phyloP scores from a whole-genome alignment of 2,329 filamentous ascomycete genomes.

The Phaeosphaeriaceae sp. region DNA sequence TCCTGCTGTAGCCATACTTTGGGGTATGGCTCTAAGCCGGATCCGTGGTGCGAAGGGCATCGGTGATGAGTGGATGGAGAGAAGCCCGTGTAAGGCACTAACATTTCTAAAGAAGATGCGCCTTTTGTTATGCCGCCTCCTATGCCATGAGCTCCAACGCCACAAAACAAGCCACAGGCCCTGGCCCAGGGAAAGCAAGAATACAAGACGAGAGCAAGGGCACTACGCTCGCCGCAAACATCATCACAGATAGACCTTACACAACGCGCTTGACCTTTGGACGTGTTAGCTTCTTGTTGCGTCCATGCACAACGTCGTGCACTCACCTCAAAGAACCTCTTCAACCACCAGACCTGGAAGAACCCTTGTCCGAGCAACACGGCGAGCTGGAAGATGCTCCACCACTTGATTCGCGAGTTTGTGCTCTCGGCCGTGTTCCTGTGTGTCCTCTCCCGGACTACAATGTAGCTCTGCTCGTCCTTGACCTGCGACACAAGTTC shows the following conservation, averaged over 20 bases:
- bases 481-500: constrained; percentile 91
- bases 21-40: no score
- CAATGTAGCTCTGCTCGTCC: constrained; percentile 97
- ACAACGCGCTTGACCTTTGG: constrained; percentile 44
- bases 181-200: neutral
- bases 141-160: constrained; percentile 26
- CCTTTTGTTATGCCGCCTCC: constrained; percentile 8
- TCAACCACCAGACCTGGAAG: constrained; percentile 99
- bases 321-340: constrained; percentile 90
- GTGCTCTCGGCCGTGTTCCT: constrained; percentile 99
- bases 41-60: no score
- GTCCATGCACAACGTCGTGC: neutral
- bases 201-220: neutral
- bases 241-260: constrained; percentile 12
- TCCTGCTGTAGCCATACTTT: neutral
- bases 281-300: constrained; percentile 11
- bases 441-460: constrained; percentile 93
- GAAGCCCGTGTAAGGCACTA: neutral
- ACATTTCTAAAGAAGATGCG: neutral
- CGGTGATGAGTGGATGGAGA: neutral
- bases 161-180: constrained; percentile 13
- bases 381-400: constrained; percentile 95
- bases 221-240: neutral
- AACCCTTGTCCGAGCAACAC: constrained; percentile 90
- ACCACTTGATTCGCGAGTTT: constrained; percentile 98